A percentile compares a stretch with the other conserved stretches of the same genome.
phyloP scores from a whole-genome alignment of 345 rosid species.

The Brassica rapa region DNA sequence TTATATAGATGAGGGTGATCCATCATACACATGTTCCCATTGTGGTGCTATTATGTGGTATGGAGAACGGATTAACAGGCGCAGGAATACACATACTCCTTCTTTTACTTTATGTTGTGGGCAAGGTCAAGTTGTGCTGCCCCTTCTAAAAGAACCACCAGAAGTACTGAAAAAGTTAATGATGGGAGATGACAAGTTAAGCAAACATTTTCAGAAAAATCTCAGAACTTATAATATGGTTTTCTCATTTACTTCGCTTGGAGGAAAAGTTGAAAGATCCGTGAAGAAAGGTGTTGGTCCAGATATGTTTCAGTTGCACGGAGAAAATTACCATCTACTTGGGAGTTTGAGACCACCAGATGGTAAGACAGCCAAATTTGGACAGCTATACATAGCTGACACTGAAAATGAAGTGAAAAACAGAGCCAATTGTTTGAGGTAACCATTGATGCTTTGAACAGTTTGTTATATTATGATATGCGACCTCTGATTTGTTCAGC shows the following conservation, averaged over 20 bases:
- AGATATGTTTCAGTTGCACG: neutral
- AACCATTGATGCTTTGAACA: neutral
- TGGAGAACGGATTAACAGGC: neutral
- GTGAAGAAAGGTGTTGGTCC: conserved; percentile 29
- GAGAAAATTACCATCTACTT: neutral
- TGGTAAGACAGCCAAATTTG: neutral
- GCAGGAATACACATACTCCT: neutral
- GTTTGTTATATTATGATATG: too few species aligned
- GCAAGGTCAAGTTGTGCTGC: neutral
- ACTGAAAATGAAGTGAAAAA: neutral
- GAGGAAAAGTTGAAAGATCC: neutral
- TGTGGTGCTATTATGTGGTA: neutral
- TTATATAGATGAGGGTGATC: neutral
- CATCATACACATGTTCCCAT: neutral
- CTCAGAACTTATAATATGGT: neutral
- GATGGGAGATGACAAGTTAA: neutral
- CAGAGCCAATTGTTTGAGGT: neutral
- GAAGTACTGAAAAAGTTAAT: neutral
- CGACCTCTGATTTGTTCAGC: too few species aligned
- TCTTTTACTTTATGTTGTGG: neutral
- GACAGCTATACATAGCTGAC: neutral
- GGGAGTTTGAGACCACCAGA: neutral
- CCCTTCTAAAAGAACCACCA: neutral
- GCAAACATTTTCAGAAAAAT: neutral
- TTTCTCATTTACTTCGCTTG: neutral